These are phyloP conservation scores for Fusarium floridanum DNA, from an alignment of 2,329 filamentous ascomycete genomes.

Conservation along the genomic window DNA sequence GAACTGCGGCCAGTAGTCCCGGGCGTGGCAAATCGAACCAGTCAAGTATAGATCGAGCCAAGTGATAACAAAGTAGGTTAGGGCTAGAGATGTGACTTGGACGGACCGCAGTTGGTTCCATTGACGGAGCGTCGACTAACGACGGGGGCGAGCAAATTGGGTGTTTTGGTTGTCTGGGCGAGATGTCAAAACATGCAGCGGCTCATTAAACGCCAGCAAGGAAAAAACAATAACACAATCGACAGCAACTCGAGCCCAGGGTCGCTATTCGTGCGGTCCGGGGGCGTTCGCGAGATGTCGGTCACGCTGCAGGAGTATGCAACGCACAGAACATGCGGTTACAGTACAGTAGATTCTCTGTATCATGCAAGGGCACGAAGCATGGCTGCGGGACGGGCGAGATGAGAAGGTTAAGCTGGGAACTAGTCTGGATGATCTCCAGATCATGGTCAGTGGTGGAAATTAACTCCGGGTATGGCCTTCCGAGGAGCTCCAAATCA, in stretches of 20 bases:
- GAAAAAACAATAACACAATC: not conserved
- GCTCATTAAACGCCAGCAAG: not conserved
- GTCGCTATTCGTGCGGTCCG: not conserved
- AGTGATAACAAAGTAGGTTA: constrained; percentile 3
- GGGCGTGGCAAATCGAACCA: constrained; percentile 14
- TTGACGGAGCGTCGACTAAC: constrained; percentile 5
- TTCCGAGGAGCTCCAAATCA: constrained; percentile 13
- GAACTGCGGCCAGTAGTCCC: constrained; percentile 8
- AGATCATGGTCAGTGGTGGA: constrained; percentile 38
- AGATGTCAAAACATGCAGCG: constrained; percentile 1
- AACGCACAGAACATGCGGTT: not conserved
- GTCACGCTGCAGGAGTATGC: constrained; percentile 1
- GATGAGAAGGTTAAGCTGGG: constrained; percentile 9
- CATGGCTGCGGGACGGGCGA: constrained; percentile 1
- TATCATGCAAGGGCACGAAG: constrained; percentile 14
- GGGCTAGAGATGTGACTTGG: constrained; percentile 3
- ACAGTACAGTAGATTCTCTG: not conserved
- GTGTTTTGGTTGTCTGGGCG: constrained; percentile 12
- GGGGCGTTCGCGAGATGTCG: not conserved
- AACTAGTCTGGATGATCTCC: constrained; percentile 27
- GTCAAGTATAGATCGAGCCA: constrained; percentile 22
- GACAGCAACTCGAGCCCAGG: not conserved
- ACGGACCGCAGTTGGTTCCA: constrained; percentile 13
- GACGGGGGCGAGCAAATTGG: constrained; percentile 18
- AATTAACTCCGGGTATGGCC: constrained; percentile 40